These are phyloP conservation scores for Dicorynia guianensis DNA, from an alignment of 306 rosid genomes.

Conservation along the genomic window DNA sequence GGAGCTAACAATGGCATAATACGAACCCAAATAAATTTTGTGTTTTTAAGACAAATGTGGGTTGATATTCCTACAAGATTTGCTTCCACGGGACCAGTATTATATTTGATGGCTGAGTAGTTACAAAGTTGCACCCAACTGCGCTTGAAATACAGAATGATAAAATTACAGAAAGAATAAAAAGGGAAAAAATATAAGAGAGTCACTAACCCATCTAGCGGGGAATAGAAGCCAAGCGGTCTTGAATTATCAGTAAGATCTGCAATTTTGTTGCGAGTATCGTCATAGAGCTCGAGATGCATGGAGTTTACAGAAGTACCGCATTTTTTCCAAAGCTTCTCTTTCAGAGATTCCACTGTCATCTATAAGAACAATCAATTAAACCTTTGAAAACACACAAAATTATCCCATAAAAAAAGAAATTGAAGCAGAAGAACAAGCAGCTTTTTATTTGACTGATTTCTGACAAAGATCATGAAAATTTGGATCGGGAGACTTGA, in stretches of 20 bases:
- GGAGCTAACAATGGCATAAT: neutral
- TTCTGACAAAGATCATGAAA: no score
- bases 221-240: conserved; percentile 80
- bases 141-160: no score
- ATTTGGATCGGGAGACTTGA: no score
- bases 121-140: no score
- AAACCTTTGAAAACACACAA: neutral
- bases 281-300: conserved; percentile 78
- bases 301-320: conserved; percentile 83
- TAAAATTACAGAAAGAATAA: neutral
- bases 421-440: neutral
- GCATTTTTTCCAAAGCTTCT: conserved; percentile 87
- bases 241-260: conserved; percentile 66
- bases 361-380: conserved; percentile 43
- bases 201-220: conserved; percentile 67
- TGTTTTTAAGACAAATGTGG: neutral
- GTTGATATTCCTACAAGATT: neutral
- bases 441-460: neutral
- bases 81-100: neutral
- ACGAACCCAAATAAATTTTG: neutral
- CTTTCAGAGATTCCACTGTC: conserved; percentile 75
- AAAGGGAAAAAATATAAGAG: neutral
- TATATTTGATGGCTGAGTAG: no score
- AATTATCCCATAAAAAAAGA: neutral
- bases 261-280: conserved; percentile 61